phyloP scores from a whole-genome alignment of 75 land plant species.

The Isoetes taiwanensis region DNA sequence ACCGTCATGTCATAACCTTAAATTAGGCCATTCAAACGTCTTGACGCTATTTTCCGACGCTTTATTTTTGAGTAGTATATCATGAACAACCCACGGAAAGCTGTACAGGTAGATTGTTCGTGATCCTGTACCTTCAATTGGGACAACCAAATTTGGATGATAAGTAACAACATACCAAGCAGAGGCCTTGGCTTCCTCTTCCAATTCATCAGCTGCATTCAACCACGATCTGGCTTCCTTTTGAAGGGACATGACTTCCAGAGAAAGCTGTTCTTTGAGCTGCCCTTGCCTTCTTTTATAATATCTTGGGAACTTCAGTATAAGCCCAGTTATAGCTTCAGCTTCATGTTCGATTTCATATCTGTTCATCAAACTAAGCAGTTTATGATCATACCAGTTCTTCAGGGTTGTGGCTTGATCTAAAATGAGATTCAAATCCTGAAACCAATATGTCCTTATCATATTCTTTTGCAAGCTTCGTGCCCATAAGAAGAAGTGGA shows the following conservation, averaged over 20 bases:
- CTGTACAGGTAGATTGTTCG: too few relatives aligned
- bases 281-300: slow-evolving; percentile 34
- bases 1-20: too few relatives aligned
- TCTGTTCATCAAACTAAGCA: slow-evolving; percentile 55
- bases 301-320: slow-evolving; percentile 30
- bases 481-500: slow-evolving; percentile 27
- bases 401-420: slow-evolving; percentile 46
- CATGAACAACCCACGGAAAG: too few relatives aligned
- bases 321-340: slow-evolving; percentile 53
- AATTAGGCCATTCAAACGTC: too few relatives aligned
- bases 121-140: too few relatives aligned
- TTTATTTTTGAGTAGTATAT: too few relatives aligned
- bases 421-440: slow-evolving; percentile 51
- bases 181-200: slow-evolving; percentile 52
- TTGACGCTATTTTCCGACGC: too few relatives aligned
- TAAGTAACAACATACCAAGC: slow-evolving; percentile 97
- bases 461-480: slow-evolving; percentile 27
- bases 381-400: slow-evolving; percentile 46
- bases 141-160: slow-evolving; percentile 52
- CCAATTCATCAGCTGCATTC: slow-evolving; percentile 14
- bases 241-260: slow-evolving; percentile 42
- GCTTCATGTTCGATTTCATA: slow-evolving; percentile 73
- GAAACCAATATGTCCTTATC: slow-evolving; percentile 51
- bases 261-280: slow-evolving; percentile 34
- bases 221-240: slow-evolving; percentile 74